These are phyloP conservation scores for Acacia crassicarpa DNA, from an alignment of 306 rosid genomes.

Conservation along the genomic window DNA sequence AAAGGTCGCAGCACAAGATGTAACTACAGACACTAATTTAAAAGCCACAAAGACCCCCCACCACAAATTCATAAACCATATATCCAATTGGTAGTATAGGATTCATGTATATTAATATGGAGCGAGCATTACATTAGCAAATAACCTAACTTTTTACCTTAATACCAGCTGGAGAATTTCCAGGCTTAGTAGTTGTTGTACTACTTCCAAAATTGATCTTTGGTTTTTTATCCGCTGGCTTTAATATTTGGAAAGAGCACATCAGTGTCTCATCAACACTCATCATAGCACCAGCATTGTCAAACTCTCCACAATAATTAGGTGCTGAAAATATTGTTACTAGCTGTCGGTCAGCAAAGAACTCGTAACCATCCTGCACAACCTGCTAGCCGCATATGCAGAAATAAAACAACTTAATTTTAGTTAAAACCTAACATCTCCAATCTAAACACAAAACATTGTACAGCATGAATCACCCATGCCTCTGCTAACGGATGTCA, in stretches of 20 bases:
- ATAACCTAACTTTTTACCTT: conserved; percentile 46
- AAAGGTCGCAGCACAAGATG: background rate
- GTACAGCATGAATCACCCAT: conserved; percentile 10
- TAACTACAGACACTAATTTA: background rate
- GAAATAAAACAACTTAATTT: conserved; percentile 19
- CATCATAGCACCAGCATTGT: conserved; percentile 99
- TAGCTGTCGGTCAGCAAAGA: conserved; percentile 82
- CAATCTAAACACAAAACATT: conserved; percentile 14
- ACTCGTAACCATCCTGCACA: conserved; percentile 93
- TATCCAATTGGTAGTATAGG: conserved; percentile 6
- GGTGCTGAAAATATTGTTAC: conserved; percentile 97
- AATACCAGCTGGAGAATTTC: conserved; percentile 64
- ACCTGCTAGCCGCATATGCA: conserved; percentile 53
- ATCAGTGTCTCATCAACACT: conserved; percentile 92
- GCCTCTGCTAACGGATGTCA: conserved; percentile 24
- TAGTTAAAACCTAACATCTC: conserved; percentile 12
- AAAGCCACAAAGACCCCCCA: background rate
- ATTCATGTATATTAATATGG: conserved; percentile 16
- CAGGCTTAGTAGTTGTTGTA: conserved; percentile 66
- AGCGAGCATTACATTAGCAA: conserved; percentile 2
- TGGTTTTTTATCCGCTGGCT: conserved; percentile 69
- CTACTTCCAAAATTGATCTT: conserved; percentile 68
- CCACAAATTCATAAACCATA: conserved; percentile 9
- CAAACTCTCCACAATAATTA: conserved; percentile 94
- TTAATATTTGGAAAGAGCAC: conserved; percentile 97